A percentile compares a stretch with the other conserved stretches of the same genome.
Conservation (phyloP, 257 asterid genomes). For the Jacaranda copaia region DNA sequence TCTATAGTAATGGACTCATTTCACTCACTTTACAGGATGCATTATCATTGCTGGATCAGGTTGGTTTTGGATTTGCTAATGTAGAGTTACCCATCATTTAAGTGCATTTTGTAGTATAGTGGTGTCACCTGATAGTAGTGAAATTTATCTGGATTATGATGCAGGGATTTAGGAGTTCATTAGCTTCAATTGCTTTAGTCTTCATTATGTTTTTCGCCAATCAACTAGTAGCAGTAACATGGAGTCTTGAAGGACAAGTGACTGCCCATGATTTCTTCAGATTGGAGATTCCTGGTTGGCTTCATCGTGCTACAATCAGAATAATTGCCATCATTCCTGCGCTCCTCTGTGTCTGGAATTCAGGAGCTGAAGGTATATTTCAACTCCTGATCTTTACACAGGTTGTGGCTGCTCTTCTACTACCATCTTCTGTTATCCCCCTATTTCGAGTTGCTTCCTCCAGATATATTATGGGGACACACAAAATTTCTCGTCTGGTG, state of each 20-base stretch:
- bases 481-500: slow-evolving; percentile 60
- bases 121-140: slow-evolving; percentile 25
- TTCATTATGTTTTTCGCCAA: slow-evolving; percentile 68
- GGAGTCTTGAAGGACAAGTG: slow-evolving; percentile 79
- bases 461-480: slow-evolving; percentile 78
- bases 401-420: slow-evolving; percentile 84
- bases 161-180: slow-evolving; percentile 82
- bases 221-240: slow-evolving; percentile 77
- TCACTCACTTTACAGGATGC: slow-evolving; percentile 84
- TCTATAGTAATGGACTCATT: slow-evolving; percentile 68
- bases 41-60: slow-evolving; percentile 91
- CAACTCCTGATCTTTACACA: slow-evolving; percentile 82
- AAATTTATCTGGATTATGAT: slow-evolving; percentile 33
- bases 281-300: slow-evolving; percentile 91
- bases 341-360: slow-evolving; percentile 79
- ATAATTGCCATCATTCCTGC: slow-evolving; percentile 82
- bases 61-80: slow-evolving; percentile 42
- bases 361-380: slow-evolving; percentile 93
- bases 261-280: slow-evolving; percentile 64
- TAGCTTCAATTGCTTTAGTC: slow-evolving; percentile 65
- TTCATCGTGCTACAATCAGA: slow-evolving; percentile 89
- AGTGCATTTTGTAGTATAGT: slow-evolving; percentile 23
- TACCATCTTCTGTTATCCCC: slow-evolving; percentile 94
- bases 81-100: neutral
- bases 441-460: slow-evolving; percentile 90